Percentiles rank a stretch among this genome's conserved stretches.
Evolutionary conservation across 2,329 filamentous ascomycete genomes (phyloP).

Genomic region (Trichoderma hamatum): DNA sequence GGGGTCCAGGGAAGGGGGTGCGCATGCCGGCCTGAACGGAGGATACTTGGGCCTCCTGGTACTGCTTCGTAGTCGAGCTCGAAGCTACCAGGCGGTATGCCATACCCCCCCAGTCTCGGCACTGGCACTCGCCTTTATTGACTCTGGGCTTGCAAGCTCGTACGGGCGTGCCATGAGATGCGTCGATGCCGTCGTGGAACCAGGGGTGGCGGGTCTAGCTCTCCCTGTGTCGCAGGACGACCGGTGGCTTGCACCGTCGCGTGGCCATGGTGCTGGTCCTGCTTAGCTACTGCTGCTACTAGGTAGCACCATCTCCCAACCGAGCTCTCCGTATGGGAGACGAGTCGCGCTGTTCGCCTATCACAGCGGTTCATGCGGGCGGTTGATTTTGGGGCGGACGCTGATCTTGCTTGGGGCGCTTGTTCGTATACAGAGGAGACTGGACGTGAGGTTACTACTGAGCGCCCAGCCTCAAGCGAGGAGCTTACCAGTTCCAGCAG

Average conservation of each 20-base stretch:
- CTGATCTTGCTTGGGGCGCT: conserved; percentile 3
- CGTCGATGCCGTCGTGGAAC: conserved; percentile 25
- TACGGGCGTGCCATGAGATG: conserved; percentile 22
- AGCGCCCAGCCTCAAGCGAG: conserved; percentile 13
- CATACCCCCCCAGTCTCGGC: conserved; percentile 1
- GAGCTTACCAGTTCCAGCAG: neutral
- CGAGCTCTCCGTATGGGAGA: conserved; percentile 8
- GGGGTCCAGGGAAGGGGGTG: conserved; percentile 24
- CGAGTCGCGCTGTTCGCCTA: conserved; percentile 10
- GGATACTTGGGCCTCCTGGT: neutral
- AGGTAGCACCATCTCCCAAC: neutral
- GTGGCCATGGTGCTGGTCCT: conserved; percentile 11
- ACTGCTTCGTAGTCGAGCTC: neutral
- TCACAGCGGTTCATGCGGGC: conserved; percentile 2
- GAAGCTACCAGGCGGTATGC: neutral
- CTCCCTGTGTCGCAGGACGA: conserved; percentile 25
- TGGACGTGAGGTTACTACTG: conserved; percentile 12
- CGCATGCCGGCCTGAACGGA: conserved; percentile 4
- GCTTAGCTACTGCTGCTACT: neutral
- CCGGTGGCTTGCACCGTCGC: conserved; percentile 26
- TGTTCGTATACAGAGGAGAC: neutral
- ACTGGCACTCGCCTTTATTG: conserved; percentile 8
- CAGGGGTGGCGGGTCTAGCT: conserved; percentile 26
- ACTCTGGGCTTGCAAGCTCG: neutral
- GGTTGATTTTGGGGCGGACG: neutral